Percentiles rank a stretch among this genome's conserved stretches.
These are phyloP conservation scores for Serendipita sp. DNA, from an alignment of 1,284 basidiomycete genomes.

Conservation along the genomic window DNA sequence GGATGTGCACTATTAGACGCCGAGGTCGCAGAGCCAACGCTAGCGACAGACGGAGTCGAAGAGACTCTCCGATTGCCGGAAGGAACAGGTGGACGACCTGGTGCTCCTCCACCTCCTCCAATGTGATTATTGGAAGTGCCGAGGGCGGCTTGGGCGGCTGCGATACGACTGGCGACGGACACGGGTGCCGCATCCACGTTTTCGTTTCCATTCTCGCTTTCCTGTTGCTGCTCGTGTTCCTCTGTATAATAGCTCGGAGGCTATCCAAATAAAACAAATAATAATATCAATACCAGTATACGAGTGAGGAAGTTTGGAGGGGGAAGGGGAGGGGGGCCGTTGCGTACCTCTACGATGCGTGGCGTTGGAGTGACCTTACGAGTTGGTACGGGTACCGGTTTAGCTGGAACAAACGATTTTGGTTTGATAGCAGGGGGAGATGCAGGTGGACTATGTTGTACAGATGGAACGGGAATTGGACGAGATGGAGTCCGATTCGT, in stretches of 20 bases:
- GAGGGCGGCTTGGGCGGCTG: neutral
- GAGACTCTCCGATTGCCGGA: neutral
- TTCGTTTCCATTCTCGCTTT: neutral
- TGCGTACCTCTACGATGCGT: neutral
- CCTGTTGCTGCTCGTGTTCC: neutral
- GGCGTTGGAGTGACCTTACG: neutral
- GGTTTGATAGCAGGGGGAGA: slow-evolving; percentile 5
- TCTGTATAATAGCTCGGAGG: neutral
- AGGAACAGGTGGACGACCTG: neutral
- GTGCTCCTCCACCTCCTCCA: neutral
- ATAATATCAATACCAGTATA: neutral
- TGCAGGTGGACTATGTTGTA: slow-evolving; percentile 22
- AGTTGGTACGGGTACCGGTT: neutral
- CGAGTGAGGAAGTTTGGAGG: neutral
- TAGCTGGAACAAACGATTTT: slow-evolving; percentile 1
- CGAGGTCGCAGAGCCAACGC: neutral
- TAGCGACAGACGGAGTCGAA: neutral
- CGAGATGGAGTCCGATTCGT: slow-evolving; percentile 26
- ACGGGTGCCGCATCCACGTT: neutral
- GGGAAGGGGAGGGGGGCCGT: no score
- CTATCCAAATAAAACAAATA: neutral
- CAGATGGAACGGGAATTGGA: slow-evolving; percentile 17
- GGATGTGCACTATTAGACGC: neutral
- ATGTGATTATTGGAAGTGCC: neutral
- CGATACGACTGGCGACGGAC: slow-evolving; percentile 1